Conservation (phyloP, 2,329 filamentous ascomycete genomes). For the Phaeomoniella chlamydospora region DNA sequence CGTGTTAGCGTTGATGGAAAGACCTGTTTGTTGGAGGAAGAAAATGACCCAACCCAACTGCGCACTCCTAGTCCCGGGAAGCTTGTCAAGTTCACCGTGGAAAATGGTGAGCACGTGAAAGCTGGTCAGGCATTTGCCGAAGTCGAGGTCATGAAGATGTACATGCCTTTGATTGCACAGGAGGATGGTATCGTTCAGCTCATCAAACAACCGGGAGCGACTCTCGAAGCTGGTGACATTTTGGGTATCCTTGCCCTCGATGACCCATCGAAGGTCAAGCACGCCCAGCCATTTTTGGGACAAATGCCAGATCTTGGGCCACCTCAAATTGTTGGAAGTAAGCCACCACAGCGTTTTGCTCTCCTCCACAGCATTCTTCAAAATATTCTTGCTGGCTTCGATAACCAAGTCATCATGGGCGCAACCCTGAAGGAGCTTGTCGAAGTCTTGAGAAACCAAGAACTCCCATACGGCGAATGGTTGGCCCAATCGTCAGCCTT, state of each 20-base stretch:
- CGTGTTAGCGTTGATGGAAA: constrained; percentile 95
- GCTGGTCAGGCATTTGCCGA: constrained; percentile 90
- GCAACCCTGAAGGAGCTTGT: constrained; percentile 74
- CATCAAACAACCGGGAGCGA: constrained; percentile 98
- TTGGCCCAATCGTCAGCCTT: constrained; percentile 88
- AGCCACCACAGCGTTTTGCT: constrained; percentile 77
- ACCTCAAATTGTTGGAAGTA: constrained; percentile 76
- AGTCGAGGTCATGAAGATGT: constrained; percentile 99
- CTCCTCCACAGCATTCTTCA: constrained; percentile 62
- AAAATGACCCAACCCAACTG: constrained; percentile 96
- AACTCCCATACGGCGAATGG: constrained; percentile 94
- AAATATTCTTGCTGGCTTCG: constrained; percentile 85
- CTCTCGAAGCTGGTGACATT: constrained; percentile 93
- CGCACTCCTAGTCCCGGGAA: constrained; percentile 91
- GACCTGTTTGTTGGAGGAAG: constrained; percentile 93
- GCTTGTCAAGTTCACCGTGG: constrained; percentile 93
- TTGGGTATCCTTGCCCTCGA: constrained; percentile 93
- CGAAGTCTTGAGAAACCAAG: constrained; percentile 75
- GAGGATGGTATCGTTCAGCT: constrained; percentile 95
- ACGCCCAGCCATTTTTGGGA: constrained; percentile 83
- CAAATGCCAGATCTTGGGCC: constrained; percentile 77
- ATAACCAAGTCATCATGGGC: constrained; percentile 95
- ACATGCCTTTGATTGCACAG: constrained; percentile 92
- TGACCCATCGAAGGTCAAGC: constrained; percentile 91
- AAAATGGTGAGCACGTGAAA: constrained; percentile 85